A percentile compares a stretch with the other conserved stretches of the same genome.
phyloP scores from a whole-genome alignment of 306 rosid species.

The Cicer judaicum region DNA sequence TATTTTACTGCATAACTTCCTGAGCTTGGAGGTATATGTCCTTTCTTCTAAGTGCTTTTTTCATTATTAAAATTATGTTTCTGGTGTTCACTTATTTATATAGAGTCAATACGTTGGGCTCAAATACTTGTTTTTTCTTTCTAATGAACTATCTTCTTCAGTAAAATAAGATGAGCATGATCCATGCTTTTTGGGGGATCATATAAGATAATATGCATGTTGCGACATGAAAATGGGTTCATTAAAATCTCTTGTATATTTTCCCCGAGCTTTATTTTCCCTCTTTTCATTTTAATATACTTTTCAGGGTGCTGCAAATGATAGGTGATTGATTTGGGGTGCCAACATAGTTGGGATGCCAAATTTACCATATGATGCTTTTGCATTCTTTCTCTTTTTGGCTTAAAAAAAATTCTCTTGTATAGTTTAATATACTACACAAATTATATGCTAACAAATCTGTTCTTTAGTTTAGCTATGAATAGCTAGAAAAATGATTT shows the following conservation, averaged over 20 bases:
- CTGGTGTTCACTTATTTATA: constrained; percentile 25
- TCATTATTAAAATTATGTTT: constrained; percentile 28
- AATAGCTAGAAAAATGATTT: background rate
- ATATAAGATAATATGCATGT: constrained; percentile 4
- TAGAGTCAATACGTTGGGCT: constrained; percentile 9
- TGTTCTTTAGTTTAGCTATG: constrained; percentile 12
- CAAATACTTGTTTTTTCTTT: constrained; percentile 8
- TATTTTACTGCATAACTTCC: constrained; percentile 81
- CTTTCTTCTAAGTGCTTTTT: constrained; percentile 32
- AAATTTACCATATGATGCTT: no score
- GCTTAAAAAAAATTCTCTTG: no score
- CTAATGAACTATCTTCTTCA: background rate
- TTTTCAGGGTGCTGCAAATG: background rate
- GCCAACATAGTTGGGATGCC: no score
- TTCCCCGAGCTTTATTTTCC: no score
- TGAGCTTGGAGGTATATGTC: constrained; percentile 79
- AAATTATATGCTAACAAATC: constrained; percentile 7
- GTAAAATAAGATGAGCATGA: background rate
- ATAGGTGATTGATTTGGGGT: no score
- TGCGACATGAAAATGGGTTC: constrained; percentile 1
- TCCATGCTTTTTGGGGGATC: background rate
- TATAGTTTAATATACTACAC: background rate
- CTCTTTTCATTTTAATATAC: background rate
- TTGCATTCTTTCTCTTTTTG: no score
- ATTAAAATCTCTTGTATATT: constrained; percentile 1